phyloP scores from a whole-genome alignment of 805 yeast genomes.

The Schizosaccharomyces osmophilus region DNA sequence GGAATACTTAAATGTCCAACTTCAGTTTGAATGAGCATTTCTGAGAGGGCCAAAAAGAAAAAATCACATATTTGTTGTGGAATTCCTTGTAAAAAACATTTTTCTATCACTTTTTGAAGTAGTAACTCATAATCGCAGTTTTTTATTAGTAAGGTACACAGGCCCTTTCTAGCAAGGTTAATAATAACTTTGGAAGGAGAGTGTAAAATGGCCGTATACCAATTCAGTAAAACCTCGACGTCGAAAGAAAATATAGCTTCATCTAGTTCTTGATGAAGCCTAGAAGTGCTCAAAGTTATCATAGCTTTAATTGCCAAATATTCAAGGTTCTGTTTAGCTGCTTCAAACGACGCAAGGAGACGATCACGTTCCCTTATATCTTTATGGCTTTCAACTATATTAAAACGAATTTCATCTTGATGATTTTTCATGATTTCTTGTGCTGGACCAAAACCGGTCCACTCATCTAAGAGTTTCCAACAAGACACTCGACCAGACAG shows the following conservation, averaged over 20 bases:
- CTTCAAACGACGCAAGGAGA: slow-evolving; percentile 50
- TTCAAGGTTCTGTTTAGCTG: slow-evolving; percentile 49
- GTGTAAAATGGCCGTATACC: slow-evolving; percentile 53
- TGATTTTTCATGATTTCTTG: slow-evolving; percentile 38
- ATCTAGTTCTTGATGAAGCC: slow-evolving; percentile 25
- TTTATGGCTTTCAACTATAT: slow-evolving; percentile 16
- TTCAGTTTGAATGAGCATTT: slow-evolving; percentile 8
- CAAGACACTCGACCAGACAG: slow-evolving; percentile 68
- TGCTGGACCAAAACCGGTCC: slow-evolving; percentile 79
- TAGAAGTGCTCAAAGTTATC: slow-evolving; percentile 54
- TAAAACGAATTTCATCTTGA: slow-evolving; percentile 29
- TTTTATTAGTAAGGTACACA: slow-evolving; percentile 36
- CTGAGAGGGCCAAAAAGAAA: slow-evolving; percentile 50
- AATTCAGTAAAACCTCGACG: slow-evolving; percentile 36
- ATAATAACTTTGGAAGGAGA: background rate
- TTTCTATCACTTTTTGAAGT: slow-evolving; percentile 35
- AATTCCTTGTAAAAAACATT: slow-evolving; percentile 39
- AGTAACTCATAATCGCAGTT: slow-evolving; percentile 32
- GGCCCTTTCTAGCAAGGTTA: slow-evolving; percentile 40
- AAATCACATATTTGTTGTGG: slow-evolving; percentile 30
- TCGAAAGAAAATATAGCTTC: slow-evolving; percentile 44
- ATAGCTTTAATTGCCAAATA: slow-evolving; percentile 54
- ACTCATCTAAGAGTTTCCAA: slow-evolving; percentile 60
- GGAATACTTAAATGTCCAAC: background rate
- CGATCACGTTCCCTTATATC: slow-evolving; percentile 15